Base-by-base conservation (phyloP, 176 grass and related monocot genomes). In the Juncus effusus region DNA sequence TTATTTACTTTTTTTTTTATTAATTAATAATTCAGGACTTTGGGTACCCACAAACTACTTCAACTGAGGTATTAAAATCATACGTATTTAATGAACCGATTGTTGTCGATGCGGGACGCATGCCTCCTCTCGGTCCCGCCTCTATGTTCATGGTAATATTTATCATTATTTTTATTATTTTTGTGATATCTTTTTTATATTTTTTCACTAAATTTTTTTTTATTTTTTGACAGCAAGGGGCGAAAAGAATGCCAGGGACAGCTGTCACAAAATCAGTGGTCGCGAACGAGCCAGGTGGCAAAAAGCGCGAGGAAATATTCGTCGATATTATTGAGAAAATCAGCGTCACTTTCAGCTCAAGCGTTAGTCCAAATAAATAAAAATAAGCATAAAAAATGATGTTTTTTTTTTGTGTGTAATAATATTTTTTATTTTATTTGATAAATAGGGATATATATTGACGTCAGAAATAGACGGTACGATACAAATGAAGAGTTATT, bases 401-500 rank as follows among this genome's bases (percentile, higher is more conserved):
- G 15, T 4, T 52, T 53, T 64, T 54, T 60, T 10, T 36, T 50
- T 38, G 39, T 71, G 56, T 2, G 68, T 68, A 28, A 63, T 67
- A 67, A 58, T 38, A 72, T 19, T 59, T 71, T 3, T 61, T 63
- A 19, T 51, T 61, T 61, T 16, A 19, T 16, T 68, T 49, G 58
- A 38, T 74, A 38, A 59, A 72, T 42, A 99, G 95, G 95, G 95
- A 40, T 94, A 99, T 74, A 93, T 99, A 82, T 88, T 99, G 73
- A 99, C 95, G 4, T 99, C 89, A 59, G 95, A 99, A 78, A 90
- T 99, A 80, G 95, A 99, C 76, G 95, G 95, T 58, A 94, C 95
- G 39, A 99, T 99, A 70, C 95, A 99, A 93, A 99, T 99, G 95
- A 99, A 93, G 89, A 99, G 95, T 80, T 99, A 99, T 56, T 83